A percentile compares a stretch with the other conserved stretches of the same genome.
Conservation (phyloP, 257 asterid species). For the Datura wrightii region DNA sequence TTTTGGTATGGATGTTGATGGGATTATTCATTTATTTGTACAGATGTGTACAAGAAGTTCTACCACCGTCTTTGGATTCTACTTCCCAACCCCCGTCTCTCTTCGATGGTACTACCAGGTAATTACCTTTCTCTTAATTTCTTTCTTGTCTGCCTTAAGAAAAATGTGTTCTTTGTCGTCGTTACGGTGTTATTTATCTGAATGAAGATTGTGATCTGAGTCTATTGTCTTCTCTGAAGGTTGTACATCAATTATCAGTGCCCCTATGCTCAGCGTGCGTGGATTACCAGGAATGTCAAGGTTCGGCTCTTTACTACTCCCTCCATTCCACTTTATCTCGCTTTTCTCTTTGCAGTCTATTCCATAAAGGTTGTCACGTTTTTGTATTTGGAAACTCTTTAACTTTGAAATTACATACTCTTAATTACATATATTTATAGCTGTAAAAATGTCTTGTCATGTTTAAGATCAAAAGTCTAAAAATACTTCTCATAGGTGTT, state of each 20-base stretch:
- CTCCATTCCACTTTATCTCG: background rate
- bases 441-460: background rate
- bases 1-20: background rate
- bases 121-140: background rate
- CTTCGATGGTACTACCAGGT: conserved; percentile 83
- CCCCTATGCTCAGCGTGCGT: conserved; percentile 76
- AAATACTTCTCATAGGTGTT: background rate
- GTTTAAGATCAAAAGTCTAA: background rate
- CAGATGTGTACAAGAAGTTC: conserved; percentile 56
- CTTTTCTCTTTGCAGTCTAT: background rate
- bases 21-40: background rate
- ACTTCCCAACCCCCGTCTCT: conserved; percentile 67
- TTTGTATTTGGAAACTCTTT: background rate
- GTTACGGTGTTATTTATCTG: background rate
- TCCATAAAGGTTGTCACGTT: background rate
- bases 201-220: background rate
- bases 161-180: background rate
- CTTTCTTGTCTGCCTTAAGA: background rate
- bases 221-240: conserved; percentile 47
- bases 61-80: conserved; percentile 62
- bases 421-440: background rate
- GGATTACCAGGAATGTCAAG: conserved; percentile 80
- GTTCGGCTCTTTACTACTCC: conserved; percentile 38
- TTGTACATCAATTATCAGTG: conserved; percentile 63
- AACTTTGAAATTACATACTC: background rate